Percentiles rank a stretch among this genome's conserved stretches.
Conservation (phyloP, 352 stramenopile species). For the Phytophthora ohioensis region DNA sequence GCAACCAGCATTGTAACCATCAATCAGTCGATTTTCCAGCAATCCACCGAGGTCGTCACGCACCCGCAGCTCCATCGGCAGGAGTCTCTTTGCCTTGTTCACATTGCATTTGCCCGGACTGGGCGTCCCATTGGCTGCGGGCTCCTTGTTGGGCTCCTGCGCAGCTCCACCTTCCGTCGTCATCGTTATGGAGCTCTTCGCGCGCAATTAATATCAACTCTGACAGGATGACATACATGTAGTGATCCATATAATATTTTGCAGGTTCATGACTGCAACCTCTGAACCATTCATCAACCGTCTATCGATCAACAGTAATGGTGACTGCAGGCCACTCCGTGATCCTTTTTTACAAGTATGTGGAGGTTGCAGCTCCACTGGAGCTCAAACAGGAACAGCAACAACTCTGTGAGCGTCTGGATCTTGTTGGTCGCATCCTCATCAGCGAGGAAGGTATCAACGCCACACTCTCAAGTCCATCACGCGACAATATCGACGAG, state of each 20-base stretch:
- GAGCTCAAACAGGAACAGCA: conserved; percentile 60
- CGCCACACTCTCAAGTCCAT: conserved; percentile 72
- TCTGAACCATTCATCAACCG: conserved; percentile 32
- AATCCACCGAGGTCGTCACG: conserved; percentile 22
- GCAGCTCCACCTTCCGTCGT: conserved; percentile 2
- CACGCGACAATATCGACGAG: conserved; percentile 54
- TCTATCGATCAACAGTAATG: conserved; percentile 23
- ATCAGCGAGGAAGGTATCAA: conserved; percentile 89
- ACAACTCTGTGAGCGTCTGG: conserved; percentile 57
- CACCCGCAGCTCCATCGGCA: conserved; percentile 80
- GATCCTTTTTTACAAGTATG: conserved; percentile 88
- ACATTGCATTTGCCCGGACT: conserved; percentile 28
- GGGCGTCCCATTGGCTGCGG: conserved; percentile 13
- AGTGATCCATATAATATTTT: too few relatives aligned
- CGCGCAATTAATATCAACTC: background rate
- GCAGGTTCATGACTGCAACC: background rate
- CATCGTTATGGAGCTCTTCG: conserved; percentile 31
- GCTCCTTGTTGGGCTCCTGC: conserved; percentile 25
- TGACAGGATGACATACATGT: too few relatives aligned
- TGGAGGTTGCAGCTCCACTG: conserved; percentile 47
- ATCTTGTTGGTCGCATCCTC: conserved; percentile 73
- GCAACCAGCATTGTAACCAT: conserved; percentile 1
- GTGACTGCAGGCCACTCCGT: conserved; percentile 46
- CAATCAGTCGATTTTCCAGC: conserved; percentile 24
- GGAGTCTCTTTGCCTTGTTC: conserved; percentile 61